A percentile compares a stretch with the other conserved stretches of the same genome.
Conservation (phyloP, 192 early-diverging fungal genomes). For the Linnemannia schmuckeri region DNA sequence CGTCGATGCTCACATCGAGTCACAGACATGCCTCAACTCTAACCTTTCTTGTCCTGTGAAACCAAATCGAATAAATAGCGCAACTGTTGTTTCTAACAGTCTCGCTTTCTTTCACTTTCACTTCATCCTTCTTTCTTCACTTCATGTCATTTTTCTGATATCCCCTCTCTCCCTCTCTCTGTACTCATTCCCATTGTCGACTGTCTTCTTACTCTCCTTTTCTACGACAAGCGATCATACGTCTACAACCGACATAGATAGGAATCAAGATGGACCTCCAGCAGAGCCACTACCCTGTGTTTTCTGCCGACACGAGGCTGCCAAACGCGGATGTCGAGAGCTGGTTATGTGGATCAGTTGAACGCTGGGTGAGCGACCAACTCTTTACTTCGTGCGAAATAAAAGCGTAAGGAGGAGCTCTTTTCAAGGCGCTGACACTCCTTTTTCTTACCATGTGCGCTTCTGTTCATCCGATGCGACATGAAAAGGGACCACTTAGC, state of each 20-base stretch:
- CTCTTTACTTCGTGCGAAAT: not conserved
- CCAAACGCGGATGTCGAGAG: not conserved
- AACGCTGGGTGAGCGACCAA: slow-evolving; percentile 14
- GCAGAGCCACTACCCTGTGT: not conserved
- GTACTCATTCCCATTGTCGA: not conserved
- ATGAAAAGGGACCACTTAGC: slow-evolving; percentile 22
- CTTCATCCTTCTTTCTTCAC: not conserved
- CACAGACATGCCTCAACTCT: not conserved
- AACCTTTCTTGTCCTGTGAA: not conserved
- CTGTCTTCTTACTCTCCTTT: not conserved
- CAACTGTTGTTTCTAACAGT: not conserved
- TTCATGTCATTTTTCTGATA: not conserved
- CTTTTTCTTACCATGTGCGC: not conserved
- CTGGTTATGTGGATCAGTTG: slow-evolving; percentile 15
- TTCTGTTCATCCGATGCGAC: not conserved
- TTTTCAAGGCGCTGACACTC: not conserved
- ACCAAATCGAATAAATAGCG: too few relatives aligned
- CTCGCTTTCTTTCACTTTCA: not conserved
- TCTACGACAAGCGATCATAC: not conserved
- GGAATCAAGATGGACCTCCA: not conserved
- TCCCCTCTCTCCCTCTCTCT: not conserved
- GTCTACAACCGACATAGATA: not conserved
- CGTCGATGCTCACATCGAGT: not conserved
- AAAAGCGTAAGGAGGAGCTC: not conserved
- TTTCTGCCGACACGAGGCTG: not conserved